phyloP scores from a whole-genome alignment of 2,329 filamentous ascomycete species.

The Fusarium nurragi region DNA sequence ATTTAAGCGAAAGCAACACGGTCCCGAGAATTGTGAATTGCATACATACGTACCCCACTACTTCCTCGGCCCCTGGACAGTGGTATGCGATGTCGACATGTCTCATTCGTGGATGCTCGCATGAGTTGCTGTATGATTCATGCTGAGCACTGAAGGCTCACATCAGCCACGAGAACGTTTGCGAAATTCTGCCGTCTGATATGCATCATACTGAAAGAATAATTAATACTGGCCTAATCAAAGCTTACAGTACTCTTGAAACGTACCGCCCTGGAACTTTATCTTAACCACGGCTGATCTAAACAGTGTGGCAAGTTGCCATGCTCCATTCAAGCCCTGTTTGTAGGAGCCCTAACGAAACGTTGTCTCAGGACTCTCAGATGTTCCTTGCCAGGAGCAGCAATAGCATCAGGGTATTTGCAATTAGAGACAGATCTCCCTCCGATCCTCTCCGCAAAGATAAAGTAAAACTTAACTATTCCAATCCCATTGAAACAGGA shows the following conservation, averaged over 20 bases:
- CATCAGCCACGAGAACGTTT: constrained; percentile 28
- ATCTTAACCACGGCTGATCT: constrained; percentile 1
- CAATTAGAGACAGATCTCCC: background rate
- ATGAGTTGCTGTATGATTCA: background rate
- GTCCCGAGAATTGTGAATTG: constrained; percentile 25
- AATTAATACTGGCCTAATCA: background rate
- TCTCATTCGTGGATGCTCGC: background rate
- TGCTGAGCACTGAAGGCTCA: constrained; percentile 28
- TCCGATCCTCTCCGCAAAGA: constrained; percentile 10
- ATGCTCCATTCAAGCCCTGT: constrained; percentile 1
- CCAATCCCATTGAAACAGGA: background rate
- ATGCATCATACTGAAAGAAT: background rate
- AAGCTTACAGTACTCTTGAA: background rate
- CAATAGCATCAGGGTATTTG: background rate
- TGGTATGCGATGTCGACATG: background rate
- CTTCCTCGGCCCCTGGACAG: constrained; percentile 25
- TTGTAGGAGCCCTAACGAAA: background rate
- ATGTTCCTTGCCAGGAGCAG: background rate
- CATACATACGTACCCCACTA: constrained; percentile 19
- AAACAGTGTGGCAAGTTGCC: background rate
- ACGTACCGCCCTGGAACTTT: background rate
- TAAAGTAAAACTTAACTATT: constrained; percentile 8
- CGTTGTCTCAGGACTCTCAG: background rate
- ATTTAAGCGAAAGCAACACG: constrained; percentile 14
- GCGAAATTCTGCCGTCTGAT: background rate